These are phyloP conservation scores for Mycotypha africana DNA, from an alignment of 371 early-diverging fungal genomes.

Conservation along the genomic window DNA sequence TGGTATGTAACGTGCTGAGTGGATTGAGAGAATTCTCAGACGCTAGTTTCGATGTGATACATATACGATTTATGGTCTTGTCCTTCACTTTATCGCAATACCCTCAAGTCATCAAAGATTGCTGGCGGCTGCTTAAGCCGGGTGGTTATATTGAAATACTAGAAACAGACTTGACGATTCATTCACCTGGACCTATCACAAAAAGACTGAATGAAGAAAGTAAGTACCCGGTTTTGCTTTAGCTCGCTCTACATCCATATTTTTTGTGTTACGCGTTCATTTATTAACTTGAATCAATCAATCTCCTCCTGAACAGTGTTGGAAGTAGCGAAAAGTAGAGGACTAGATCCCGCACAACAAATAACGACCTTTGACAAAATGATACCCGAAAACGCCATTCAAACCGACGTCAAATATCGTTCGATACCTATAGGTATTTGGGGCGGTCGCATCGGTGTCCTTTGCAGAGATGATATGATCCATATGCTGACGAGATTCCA, in stretches of 20 bases:
- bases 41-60: conserved; percentile 23
- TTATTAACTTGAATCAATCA: not conserved
- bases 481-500: conserved; percentile 19
- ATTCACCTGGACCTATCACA: conserved; percentile 26
- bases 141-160: conserved; percentile 28
- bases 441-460: conserved; percentile 30
- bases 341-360: conserved; percentile 11
- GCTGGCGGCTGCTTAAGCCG: conserved; percentile 22
- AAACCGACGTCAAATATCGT: conserved; percentile 19
- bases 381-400: conserved; percentile 10
- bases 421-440: conserved; percentile 33
- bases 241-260: too few species aligned
- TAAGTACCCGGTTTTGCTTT: too few species aligned
- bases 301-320: conserved; percentile 6
- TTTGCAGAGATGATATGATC: conserved; percentile 24
- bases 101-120: conserved; percentile 20
- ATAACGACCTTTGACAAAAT: conserved; percentile 7
- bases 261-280: not conserved
- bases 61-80: conserved; percentile 25
- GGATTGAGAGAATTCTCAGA: conserved; percentile 18
- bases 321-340: conserved; percentile 12
- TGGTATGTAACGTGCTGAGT: conserved; percentile 19
- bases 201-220: conserved; percentile 22
- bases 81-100: conserved; percentile 22
- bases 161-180: conserved; percentile 23